Base-by-base conservation (phyloP, 495 filamentous ascomycete genomes). In the Lasiosphaeris hirsuta region DNA sequence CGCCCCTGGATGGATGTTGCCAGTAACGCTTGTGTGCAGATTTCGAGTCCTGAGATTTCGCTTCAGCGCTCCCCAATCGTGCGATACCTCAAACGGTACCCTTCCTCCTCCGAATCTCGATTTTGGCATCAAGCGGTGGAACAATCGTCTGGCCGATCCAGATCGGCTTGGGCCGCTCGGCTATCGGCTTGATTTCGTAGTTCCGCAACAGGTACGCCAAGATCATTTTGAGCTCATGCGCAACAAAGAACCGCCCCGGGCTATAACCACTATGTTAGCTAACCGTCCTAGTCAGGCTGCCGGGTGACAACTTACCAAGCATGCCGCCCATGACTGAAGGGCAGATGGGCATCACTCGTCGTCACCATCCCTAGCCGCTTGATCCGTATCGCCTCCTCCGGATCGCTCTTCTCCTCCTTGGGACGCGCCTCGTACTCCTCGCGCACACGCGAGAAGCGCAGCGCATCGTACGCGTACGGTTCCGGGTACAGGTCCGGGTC, bases 191-290 rank as follows among this genome's bases (percentile, higher is more conserved):
- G 43, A 74, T 59, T 9, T 78, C 76, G 59, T 77, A 78, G 51
- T 77, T 75, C 14, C 69, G 45, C 15, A 76, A 35, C 15, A 75
- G 43, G 54, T 75, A 72, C 15, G 65, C 66, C 33, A 78, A 37
- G 4, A 71, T 63, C 49, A 78, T 70, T 56, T 78, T 79, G 30
- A 79, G 54, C 55, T 73, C 68, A 48, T 70, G 69, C 15, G 70
- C 67, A 6, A 77, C 75, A 49, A 79, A 75, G 61, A 79, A 78
- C 11, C 74, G 64, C 10, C 75, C 75, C 14, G 74, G 74, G 19
- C 76, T 72, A 2, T 0, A 35, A 36, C 59, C 14, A 57, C 44
- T 11, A 14, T 33, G 9, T 3, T 6, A 35, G 30, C 17, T 10
- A 13, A 4, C 18, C 36, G 39, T n/a, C 9, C 7, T n/a, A 23